Base-by-base conservation (phyloP, 192 early-diverging fungal species). In the Gonapodya prolifera region DNA sequence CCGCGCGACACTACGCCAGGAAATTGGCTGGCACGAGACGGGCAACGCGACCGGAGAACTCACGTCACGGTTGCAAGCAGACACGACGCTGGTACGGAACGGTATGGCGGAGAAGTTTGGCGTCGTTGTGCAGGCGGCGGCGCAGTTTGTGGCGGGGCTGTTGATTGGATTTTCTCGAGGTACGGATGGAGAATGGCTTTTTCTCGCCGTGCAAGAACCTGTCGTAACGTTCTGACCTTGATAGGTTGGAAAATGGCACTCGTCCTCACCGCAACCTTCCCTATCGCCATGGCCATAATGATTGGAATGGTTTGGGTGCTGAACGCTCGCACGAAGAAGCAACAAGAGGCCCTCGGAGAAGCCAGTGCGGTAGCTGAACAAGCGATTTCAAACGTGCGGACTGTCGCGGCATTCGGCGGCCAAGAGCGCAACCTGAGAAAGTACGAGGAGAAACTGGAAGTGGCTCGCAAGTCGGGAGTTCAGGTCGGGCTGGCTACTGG, bases 331-430 rank as follows among this genome's bases (percentile, higher is more conserved):
- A n/a, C n/a, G n/a, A n/a, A n/a, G n/a, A n/a, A n/a, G 8, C n/a
- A 8, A 8, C 45, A 69, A n/a, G 45, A 69, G 13, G 45, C 8
- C 13, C n/a, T 16, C 45, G 45, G 45, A 8, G 45, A 69, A 69
- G 45, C 45, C 45, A n/a, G 45, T 69, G 91, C 91, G 79, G 81
- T 93, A 35, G 75, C 75, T 13, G 31, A 33, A 1, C 34, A 30
- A 75, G 75, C 30, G 8, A 33, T 75, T 23, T 79, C 83, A 1
- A 87, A 86, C 73, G 84, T 91, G 34, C 85, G 88, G 35, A 89
- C 91, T 0, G 88, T 91, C 16, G 83, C 87, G 31, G 83, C 89
- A 61, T 88, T 90, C 76, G 83, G 84, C 35, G 85, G 88, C 0
- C 89, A 91, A 80, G 75, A 75, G 35, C 83, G 82, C 8, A 89